Evolutionary conservation across 495 filamentous ascomycete genomes (phyloP), one percentile per base, ranked within the genome.

Genomic region (Xylaria cubensis): DNA sequence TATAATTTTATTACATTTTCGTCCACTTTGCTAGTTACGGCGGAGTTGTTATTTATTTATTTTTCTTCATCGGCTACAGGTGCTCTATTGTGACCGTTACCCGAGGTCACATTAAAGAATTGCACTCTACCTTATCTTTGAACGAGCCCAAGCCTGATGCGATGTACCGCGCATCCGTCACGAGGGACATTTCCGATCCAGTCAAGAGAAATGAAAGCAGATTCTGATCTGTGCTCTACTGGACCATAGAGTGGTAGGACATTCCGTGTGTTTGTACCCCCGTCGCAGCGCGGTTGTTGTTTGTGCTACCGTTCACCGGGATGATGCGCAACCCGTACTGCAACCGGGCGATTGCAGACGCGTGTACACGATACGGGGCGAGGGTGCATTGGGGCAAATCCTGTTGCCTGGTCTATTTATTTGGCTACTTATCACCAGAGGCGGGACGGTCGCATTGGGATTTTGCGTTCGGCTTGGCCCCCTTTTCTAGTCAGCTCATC

Each of bases 401-500:
- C 32, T 67, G 32, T 32, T 42, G 65, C 65, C 65, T 56, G 36
- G 61, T 29, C 39, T 64, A 39, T 44, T n/a, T 46, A 9, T n/a
- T 51, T 59, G 39, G 39, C 19, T 61, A 70, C 42, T 62, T 36
- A 56, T 51, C 56, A 44, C 51, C 66, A 50, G 55, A 26, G 24
- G 29, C 67, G 42, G 17, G 50, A 64, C 69, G 26, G 69, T 64
- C 50, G 59, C 59, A 63, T 56, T 62, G 32, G 58, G 67, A 62
- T 53, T 51, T 29, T 10, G 48, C 34, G 19, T 34, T 70, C 4
- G 50, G 26, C 41, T 39, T 62, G 32, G 69, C 34, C 58, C 44
- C 69, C 50, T 46, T 64, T 46, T 51, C 32, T 56, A 24, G 69
- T 71, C 69, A 71, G 69, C 69, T 71, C 69, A 64, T 64, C 41